phyloP scores from a whole-genome alignment of 805 yeast species.

The Candida railenensis region DNA sequence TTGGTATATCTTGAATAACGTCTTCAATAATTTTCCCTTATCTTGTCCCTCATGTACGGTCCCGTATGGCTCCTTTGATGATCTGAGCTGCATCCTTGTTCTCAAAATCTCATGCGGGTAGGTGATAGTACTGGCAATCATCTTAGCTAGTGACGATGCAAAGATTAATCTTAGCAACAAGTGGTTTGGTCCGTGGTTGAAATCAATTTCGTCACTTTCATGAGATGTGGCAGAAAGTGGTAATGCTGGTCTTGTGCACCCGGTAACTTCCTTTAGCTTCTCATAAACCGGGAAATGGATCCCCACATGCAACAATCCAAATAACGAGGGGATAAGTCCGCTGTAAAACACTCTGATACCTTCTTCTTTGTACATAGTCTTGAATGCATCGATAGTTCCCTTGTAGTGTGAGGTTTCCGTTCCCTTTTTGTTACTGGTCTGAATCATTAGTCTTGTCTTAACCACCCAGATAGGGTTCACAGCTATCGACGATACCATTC shows the following conservation, averaged over 20 bases:
- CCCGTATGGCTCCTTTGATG: conserved; percentile 13
- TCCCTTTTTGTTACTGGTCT: conserved; percentile 43
- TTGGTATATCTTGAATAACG: conserved; percentile 42
- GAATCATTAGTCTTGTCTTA: conserved; percentile 91
- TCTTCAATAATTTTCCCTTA: conserved; percentile 22
- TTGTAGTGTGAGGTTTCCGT: conserved; percentile 43
- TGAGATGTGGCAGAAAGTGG: background rate
- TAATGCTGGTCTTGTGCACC: conserved; percentile 12
- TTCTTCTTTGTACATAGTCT: conserved; percentile 73
- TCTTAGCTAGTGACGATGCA: conserved; percentile 81
- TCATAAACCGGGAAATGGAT: conserved; percentile 96
- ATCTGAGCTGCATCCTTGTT: conserved; percentile 80
- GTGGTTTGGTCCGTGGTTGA: conserved; percentile 2
- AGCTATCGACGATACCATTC: conserved; percentile 75
- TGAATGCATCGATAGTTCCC: conserved; percentile 83
- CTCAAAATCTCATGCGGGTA: conserved; percentile 95
- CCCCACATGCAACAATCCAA: conserved; percentile 92
- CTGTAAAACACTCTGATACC: conserved; percentile 82
- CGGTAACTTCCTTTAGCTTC: conserved; percentile 59
- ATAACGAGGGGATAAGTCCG: conserved; percentile 85
- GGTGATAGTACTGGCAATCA: conserved; percentile 84
- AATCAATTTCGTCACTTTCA: background rate
- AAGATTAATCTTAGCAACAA: conserved; percentile 31
- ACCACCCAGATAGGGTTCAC: conserved; percentile 99
- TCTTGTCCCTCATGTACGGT: background rate